A percentile compares a stretch with the other conserved stretches of the same genome.
These are phyloP conservation scores for Didymella sp. DNA, from an alignment of 2,329 filamentous ascomycete genomes.

Conservation along the genomic window DNA sequence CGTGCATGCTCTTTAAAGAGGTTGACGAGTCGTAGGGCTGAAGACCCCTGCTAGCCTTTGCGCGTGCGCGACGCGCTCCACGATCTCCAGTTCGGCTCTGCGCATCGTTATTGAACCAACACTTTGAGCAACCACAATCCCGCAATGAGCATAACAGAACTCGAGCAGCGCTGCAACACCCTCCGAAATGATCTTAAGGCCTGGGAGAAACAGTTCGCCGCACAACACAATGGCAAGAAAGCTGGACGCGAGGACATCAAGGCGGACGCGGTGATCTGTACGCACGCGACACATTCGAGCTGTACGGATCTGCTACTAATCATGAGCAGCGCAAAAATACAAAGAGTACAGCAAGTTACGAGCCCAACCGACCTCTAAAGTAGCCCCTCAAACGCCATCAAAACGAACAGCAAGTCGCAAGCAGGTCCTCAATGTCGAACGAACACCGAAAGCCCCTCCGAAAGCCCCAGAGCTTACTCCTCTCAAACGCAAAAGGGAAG, in stretches of 20 bases:
- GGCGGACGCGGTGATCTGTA: constrained; percentile 73
- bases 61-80: constrained; percentile 39
- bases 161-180: constrained; percentile 79
- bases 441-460: constrained; percentile 37
- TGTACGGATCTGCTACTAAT: constrained; percentile 19
- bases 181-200: constrained; percentile 74
- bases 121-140: constrained; percentile 13
- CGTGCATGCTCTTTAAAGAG: constrained; percentile 4
- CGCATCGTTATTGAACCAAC: constrained; percentile 16
- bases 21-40: constrained; percentile 29
- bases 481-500: constrained; percentile 43
- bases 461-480: constrained; percentile 35
- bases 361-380: constrained; percentile 36
- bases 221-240: constrained; percentile 69
- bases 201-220: constrained; percentile 75
- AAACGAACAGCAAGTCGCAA: constrained; percentile 37
- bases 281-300: constrained; percentile 24
- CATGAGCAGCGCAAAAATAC: constrained; percentile 69
- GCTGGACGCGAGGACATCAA: constrained; percentile 79
- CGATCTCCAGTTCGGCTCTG: constrained; percentile 34
- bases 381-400: constrained; percentile 42
- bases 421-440: constrained; percentile 27
- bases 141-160: constrained; percentile 39
- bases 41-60: constrained; percentile 24
- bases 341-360: constrained; percentile 75